Conservation (phyloP, 768 basidiomycete genomes). For the Cyclocybe aegerita region DNA sequence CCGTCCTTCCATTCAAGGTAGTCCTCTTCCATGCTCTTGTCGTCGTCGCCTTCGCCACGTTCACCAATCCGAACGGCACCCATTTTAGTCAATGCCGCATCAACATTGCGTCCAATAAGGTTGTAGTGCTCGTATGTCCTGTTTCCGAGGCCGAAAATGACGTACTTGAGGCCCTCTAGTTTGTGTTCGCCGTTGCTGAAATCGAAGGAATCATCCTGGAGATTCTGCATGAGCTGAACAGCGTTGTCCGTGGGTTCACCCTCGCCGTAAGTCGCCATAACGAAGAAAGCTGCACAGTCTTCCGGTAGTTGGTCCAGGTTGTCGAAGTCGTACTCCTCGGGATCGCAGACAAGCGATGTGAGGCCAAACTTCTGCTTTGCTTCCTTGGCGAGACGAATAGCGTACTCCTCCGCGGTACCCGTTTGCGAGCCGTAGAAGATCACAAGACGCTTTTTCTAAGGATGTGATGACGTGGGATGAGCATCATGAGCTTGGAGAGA, state of each 20-base stretch:
- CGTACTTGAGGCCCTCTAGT: constrained; percentile 87
- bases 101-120: constrained; percentile 79
- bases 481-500: constrained; percentile 5
- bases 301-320: constrained; percentile 90
- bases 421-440: constrained; percentile 99
- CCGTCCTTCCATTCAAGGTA: constrained; percentile 98
- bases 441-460: constrained; percentile 91
- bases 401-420: constrained; percentile 97
- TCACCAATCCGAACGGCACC: constrained; percentile 86
- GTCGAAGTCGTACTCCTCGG: constrained; percentile 98
- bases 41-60: constrained; percentile 96
- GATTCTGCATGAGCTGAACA: constrained; percentile 89
- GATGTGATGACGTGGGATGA: constrained; percentile 8
- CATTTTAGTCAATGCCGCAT: constrained; percentile 69
- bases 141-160: constrained; percentile 92
- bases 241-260: constrained; percentile 99
- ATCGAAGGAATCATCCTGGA: constrained; percentile 83
- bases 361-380: constrained; percentile 95
- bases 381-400: constrained; percentile 96
- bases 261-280: constrained; percentile 98
- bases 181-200: constrained; percentile 79
- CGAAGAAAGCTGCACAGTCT: constrained; percentile 88
- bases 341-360: constrained; percentile 94
- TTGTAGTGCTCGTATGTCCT: constrained; percentile 97
- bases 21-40: constrained; percentile 99